These are phyloP conservation scores for Westerdykella sp. DNA, from an alignment of 2,329 filamentous ascomycete species.

Conservation along the genomic window DNA sequence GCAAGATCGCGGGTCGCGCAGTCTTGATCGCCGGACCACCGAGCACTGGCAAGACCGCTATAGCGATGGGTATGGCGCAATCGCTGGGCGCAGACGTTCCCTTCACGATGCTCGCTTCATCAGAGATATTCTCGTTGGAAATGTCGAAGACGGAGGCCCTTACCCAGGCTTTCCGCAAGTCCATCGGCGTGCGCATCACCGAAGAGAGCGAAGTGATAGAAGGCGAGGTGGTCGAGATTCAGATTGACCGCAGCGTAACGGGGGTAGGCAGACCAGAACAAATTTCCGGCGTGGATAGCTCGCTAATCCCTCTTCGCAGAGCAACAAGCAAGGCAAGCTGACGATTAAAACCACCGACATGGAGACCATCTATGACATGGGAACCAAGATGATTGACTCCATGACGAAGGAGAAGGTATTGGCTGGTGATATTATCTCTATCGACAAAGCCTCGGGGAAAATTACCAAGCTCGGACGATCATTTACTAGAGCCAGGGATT, in stretches of 20 bases:
- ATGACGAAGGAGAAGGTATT: conserved; percentile 99
- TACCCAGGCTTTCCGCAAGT: conserved; percentile 97
- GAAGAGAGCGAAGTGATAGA: conserved; percentile 99
- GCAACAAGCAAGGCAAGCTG: conserved; percentile 96
- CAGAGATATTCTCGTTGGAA: conserved; percentile 96
- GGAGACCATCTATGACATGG: conserved; percentile 99
- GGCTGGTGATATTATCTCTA: conserved; percentile 96
- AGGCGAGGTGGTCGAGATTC: conserved; percentile 97
- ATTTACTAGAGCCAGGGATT: conserved; percentile 90
- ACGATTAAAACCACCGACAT: conserved; percentile 99
- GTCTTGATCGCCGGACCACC: conserved; percentile 93
- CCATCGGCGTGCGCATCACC: conserved; percentile 95
- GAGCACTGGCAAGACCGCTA: conserved; percentile 95
- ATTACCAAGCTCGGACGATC: conserved; percentile 95
- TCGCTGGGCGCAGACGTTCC: conserved; percentile 90
- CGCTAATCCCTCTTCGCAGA: conserved; percentile 39
- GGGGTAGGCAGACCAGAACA: conserved; percentile 47
- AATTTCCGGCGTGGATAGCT: neutral
- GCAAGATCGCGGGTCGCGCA: conserved; percentile 93
- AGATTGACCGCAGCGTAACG: conserved; percentile 94
- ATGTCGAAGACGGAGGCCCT: conserved; percentile 99
- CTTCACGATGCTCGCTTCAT: conserved; percentile 91
- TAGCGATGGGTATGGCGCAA: conserved; percentile 98
- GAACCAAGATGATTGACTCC: conserved; percentile 98
- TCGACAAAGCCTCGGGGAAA: conserved; percentile 96